A percentile compares a stretch with the other conserved stretches of the same genome.
These are phyloP conservation scores for Alternaria dauci DNA, from an alignment of 2,329 filamentous ascomycete species.

Conservation along the genomic window DNA sequence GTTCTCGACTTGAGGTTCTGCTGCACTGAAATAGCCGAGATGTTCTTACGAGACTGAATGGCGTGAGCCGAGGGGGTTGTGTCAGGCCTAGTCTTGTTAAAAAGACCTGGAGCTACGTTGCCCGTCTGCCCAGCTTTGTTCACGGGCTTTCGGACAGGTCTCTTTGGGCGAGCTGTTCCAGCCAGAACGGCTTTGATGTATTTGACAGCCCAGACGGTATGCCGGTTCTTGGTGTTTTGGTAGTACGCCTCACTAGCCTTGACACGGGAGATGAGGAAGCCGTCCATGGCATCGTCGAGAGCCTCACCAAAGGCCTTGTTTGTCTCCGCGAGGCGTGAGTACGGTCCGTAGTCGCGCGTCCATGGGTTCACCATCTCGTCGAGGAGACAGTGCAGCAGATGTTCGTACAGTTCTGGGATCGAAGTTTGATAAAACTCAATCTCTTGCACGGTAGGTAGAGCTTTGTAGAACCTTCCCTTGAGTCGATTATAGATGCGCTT, in stretches of 20 bases:
- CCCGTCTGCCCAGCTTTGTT: neutral
- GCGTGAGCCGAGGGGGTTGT: neutral
- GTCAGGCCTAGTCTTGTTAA: neutral
- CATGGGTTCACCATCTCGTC: conserved; percentile 20
- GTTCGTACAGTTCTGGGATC: conserved; percentile 17
- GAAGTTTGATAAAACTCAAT: conserved; percentile 15
- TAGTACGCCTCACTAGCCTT: conserved; percentile 18
- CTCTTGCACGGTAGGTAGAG: conserved; percentile 18
- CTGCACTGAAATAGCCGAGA: neutral
- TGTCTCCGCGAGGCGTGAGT: conserved; percentile 9
- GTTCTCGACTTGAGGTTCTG: neutral
- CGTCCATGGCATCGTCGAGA: conserved; percentile 10
- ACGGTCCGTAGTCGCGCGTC: conserved; percentile 22
- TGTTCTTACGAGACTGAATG: neutral
- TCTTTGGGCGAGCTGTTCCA: neutral
- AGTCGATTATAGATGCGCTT: conserved; percentile 18
- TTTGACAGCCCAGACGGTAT: conserved; percentile 11
- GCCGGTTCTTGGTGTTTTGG: neutral
- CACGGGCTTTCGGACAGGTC: neutral
- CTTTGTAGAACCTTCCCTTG: conserved; percentile 6
- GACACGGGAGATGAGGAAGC: conserved; percentile 13
- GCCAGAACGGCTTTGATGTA: neutral
- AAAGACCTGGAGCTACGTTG: neutral
- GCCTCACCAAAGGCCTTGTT: conserved; percentile 12
- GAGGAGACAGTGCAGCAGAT: conserved; percentile 9